Base-by-base conservation (phyloP, 441 rosid genomes). In the Adansonia gregorii region DNA sequence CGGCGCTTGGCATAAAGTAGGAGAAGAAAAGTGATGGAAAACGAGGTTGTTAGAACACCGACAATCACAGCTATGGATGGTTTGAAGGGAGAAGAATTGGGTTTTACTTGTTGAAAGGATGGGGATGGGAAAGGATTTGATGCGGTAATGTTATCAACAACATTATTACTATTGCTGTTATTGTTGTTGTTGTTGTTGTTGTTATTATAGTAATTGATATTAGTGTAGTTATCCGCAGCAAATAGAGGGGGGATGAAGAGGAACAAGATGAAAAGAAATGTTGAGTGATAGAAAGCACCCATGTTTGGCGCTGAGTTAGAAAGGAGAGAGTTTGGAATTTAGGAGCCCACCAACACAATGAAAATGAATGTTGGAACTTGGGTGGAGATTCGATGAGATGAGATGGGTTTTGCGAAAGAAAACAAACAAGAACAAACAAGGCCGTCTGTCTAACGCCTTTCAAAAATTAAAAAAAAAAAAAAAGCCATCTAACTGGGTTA, bases 1-100 rank as follows among this genome's bases (percentile, higher is more conserved):
- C 97, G 93, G 88, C 91, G 97, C 85, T 86, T 90, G 69, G 88
- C 88, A 76, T 94, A 94, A 65, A 93, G 94, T 35, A 94, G 91
- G 8, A 94, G 79, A n/a, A 94, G 91, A 66, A 94, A 90, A 8
- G 90, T 93, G 19, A 91, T 55, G n/a, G 94, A 92, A 81, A 92
- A 93, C 43, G 89, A 43, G 24, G 89, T 84, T 31, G 98, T 89
- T 9, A 93, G 84, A 14, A 92, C 80, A 35, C 86, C 95, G n/a
- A 93, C 80, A 0, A 89, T 58, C 6, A 92, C 86, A 11, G 92
- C 92, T 70, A 91, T 81, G 84, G 89, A 88, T 2, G 98, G 97
- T 71, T 84, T 87, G 78, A 93, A 82, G 0, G 93, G 79, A 2
- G 93, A 72, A 49, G 81, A n/a, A 12, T 77, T 77, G 10, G 80